Evolutionary conservation across 2,329 filamentous ascomycete species (phyloP), one percentile per base, ranked within the genome.

Genomic region (Claviceps sp.): DNA sequence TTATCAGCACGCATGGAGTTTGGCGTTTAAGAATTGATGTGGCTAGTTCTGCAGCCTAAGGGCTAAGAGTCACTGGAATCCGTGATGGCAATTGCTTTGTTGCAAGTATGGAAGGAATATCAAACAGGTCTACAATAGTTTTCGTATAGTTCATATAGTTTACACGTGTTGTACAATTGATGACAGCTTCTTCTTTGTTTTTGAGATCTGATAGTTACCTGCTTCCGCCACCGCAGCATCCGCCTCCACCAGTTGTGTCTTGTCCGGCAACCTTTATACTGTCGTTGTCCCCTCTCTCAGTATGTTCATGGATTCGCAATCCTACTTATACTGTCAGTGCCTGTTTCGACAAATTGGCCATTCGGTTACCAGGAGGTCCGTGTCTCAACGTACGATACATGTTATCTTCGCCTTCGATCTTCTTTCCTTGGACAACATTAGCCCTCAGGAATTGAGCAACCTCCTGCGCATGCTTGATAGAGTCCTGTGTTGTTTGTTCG

Each of bases 271-370:
- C 73, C 68, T 90, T 94, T 61, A 96, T 80, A 37, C 84, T 87
- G 60, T 96, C 89, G 64, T 98, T 98, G 69, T 97, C 86, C 50
- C 93, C 89, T 57, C 88, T 77, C 68, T 98, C 91, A 34, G 85
- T 98, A 57, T 95, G 73, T 55, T 95, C 79, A 66, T 97, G 93
- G 68, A 98, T 96, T 49, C 84, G 78, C 52, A 97, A 71, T 64
- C 85, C 89, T 96, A 59, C 42, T 23, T 43, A 3, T 46, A 20
- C 34, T 26, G 54, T 54, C 52, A 52, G 39, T 47, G 42, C 11
- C 14, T 44, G 53, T 50, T 50, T 45, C 8, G 44, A 34, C 11
- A 34, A 11, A 9, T 9, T 22, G 8, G 22, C 17, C 13, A 40
- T 29, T 20, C 17, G 4, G 5, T 34, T 45, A 6, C 5, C 20